Percentiles rank a stretch among this genome's conserved stretches.
These are phyloP conservation scores for Iris pallida DNA, from an alignment of 116 monocot genomes.

Conservation along the genomic window DNA sequence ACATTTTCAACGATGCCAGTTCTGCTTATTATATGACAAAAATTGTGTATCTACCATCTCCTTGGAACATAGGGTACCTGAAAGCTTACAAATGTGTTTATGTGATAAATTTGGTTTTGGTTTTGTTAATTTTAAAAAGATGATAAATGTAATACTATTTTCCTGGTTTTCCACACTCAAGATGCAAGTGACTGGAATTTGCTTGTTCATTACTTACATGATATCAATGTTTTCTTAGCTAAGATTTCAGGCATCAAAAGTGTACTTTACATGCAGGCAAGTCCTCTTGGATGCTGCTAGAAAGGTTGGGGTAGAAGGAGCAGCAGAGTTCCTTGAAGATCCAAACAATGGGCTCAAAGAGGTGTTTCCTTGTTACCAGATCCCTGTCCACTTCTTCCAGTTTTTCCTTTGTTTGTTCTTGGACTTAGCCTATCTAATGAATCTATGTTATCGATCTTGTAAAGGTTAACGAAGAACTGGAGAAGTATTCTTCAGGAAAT, in stretches of 20 bases:
- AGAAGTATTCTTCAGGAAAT: constrained; percentile 59
- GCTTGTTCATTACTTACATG: not conserved
- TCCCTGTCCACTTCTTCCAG: not conserved
- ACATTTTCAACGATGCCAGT: too few species aligned
- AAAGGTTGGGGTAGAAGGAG: constrained; percentile 81
- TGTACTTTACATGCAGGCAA: constrained; percentile 45
- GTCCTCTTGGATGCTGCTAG: constrained; percentile 83
- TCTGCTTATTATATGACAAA: too few species aligned
- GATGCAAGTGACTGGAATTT: not conserved
- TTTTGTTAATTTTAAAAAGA: too few species aligned
- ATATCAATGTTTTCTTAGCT: not conserved
- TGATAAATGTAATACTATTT: too few species aligned
- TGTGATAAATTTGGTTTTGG: too few species aligned
- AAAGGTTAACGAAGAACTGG: constrained; percentile 75
- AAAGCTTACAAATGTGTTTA: too few species aligned
- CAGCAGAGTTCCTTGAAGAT: constrained; percentile 67
- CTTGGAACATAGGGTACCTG: too few species aligned
- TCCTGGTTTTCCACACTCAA: too few species aligned
- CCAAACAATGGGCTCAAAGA: constrained; percentile 62
- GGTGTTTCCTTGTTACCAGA: constrained; percentile 24
- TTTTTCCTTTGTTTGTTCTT: not conserved
- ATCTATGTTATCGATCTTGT: not conserved
- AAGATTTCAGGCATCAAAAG: not conserved
- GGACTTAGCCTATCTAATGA: not conserved
- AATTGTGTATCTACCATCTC: too few species aligned